These are phyloP conservation scores for Scheffersomyces parashehatae DNA, from an alignment of 1,139 yeast genomes.

Conservation along the genomic window DNA sequence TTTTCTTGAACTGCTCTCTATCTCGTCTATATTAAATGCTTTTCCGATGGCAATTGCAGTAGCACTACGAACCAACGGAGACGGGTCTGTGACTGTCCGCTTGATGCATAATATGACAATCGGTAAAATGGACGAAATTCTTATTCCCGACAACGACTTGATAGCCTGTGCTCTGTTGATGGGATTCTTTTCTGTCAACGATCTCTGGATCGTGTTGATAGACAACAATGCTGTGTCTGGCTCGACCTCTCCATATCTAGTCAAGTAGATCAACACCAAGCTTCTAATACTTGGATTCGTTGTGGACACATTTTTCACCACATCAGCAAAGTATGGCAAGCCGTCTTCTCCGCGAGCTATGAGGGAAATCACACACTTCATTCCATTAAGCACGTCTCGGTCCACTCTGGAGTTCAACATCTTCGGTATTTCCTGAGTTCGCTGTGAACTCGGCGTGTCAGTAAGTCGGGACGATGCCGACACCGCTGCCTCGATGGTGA, in stretches of 20 bases:
- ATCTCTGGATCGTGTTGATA: slow-evolving; percentile 88
- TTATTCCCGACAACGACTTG: slow-evolving; percentile 76
- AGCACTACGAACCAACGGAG: slow-evolving; percentile 77
- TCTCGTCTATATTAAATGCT: slow-evolving; percentile 47
- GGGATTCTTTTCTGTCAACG: slow-evolving; percentile 70
- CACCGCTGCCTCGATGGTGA: slow-evolving; percentile 80
- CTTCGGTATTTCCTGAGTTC: slow-evolving; percentile 64
- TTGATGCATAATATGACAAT: slow-evolving; percentile 74
- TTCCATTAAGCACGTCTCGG: slow-evolving; percentile 70
- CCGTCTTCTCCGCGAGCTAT: slow-evolving; percentile 68
- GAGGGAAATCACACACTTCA: slow-evolving; percentile 70
- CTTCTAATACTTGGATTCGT: slow-evolving; percentile 67
- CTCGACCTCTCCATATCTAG: slow-evolving; percentile 78
- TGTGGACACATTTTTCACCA: slow-evolving; percentile 84
- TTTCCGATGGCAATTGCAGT: slow-evolving; percentile 78
- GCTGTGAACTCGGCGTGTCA: slow-evolving; percentile 54
- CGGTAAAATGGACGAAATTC: slow-evolving; percentile 77
- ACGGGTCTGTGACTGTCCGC: slow-evolving; percentile 67
- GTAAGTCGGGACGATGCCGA: slow-evolving; percentile 69
- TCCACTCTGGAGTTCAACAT: slow-evolving; percentile 70
- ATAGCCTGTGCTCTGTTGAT: slow-evolving; percentile 71
- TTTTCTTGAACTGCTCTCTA: slow-evolving; percentile 18
- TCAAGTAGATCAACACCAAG: slow-evolving; percentile 75
- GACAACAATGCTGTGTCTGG: slow-evolving; percentile 88
- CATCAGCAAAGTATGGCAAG: slow-evolving; percentile 74